Base-by-base conservation (phyloP, 495 filamentous ascomycete species). In the Staphylotrichum longicolle region DNA sequence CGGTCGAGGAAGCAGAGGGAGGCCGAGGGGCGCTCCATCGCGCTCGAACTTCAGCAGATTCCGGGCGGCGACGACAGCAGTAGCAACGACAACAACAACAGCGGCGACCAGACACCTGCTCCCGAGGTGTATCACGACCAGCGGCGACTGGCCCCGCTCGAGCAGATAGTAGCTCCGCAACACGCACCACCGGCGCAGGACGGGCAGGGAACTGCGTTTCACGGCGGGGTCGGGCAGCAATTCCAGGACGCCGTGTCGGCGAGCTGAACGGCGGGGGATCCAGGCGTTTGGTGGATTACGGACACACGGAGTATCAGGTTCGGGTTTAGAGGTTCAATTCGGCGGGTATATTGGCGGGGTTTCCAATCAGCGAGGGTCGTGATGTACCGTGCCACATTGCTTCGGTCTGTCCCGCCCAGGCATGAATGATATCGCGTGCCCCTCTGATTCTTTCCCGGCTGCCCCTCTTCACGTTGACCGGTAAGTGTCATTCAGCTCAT, bases 11-110 rank as follows among this genome's bases (percentile, higher is more conserved):
- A 61, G 63, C 53, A 61, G 40, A 39, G 63, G 33, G 53, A 65
- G 20, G 63, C 63, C 6, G 62, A 67, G 49, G 57, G 58, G 9
- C 57, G 65, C 8, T 54, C 54, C 7, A 58, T 58, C 50, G 65
- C 58, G 11, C n/a, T 27, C 32, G 57, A 64, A 33, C 42, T 60
- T 10, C 54, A 57, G 20, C 45, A 61, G 30, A 34, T n/a, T 5
- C 30, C 10, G 44, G 53, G 35, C 35, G 56, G 20, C 12, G 33
- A n/a, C 45, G 45, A 34, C 53, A 49, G 37, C 35, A 59, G 35
- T 10, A 39, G 37, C 37, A 39, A 10, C 42, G 56, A 27, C 30
- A 45, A 12, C 45, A 51, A 34, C 53, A 41, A 20, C 35, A 54
- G 30, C 20, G 15, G 12, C 4, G 27, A 42, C 34, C 41, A 39